These are phyloP conservation scores for Cryptococcus floricola DNA, from an alignment of 1,284 basidiomycete genomes.

Conservation along the genomic window DNA sequence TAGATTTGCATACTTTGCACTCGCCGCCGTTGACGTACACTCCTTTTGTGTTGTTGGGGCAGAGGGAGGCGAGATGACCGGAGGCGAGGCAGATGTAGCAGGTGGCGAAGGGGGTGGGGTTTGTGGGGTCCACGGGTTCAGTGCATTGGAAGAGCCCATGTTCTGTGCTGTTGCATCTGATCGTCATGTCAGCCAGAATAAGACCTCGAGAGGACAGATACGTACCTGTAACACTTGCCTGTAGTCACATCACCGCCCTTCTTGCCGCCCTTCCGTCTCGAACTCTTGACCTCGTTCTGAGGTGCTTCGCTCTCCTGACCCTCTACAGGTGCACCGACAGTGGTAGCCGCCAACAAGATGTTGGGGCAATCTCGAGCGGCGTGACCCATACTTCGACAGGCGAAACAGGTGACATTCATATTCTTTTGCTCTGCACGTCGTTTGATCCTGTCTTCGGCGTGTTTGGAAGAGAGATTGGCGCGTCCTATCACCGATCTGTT, in stretches of 20 bases:
- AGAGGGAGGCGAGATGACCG: constrained; percentile 76
- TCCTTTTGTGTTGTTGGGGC: constrained; percentile 76
- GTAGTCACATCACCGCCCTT: constrained; percentile 50
- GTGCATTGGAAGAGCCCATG: constrained; percentile 77
- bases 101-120: constrained; percentile 80
- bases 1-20: constrained; percentile 83
- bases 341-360: constrained; percentile 39
- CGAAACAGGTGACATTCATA: constrained; percentile 71
- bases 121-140: constrained; percentile 59
- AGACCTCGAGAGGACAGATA: constrained; percentile 4
- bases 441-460: constrained; percentile 62
- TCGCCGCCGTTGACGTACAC: constrained; percentile 87
- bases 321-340: constrained; percentile 1
- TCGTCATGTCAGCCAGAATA: neutral
- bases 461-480: constrained; percentile 22
- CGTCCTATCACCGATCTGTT: constrained; percentile 17
- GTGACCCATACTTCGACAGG: constrained; percentile 80
- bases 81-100: constrained; percentile 82
- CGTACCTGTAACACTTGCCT: constrained; percentile 79
- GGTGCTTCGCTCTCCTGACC: constrained; percentile 11
- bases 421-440: constrained; percentile 63
- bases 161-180: constrained; percentile 74
- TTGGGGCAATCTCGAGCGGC: constrained; percentile 76
- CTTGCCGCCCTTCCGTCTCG: constrained; percentile 33
- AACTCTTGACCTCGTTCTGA: constrained; percentile 30